Evolutionary conservation across 2,329 filamentous ascomycete species (phyloP).

Genomic region (Pseudocercospora pini-densiflorae): DNA sequence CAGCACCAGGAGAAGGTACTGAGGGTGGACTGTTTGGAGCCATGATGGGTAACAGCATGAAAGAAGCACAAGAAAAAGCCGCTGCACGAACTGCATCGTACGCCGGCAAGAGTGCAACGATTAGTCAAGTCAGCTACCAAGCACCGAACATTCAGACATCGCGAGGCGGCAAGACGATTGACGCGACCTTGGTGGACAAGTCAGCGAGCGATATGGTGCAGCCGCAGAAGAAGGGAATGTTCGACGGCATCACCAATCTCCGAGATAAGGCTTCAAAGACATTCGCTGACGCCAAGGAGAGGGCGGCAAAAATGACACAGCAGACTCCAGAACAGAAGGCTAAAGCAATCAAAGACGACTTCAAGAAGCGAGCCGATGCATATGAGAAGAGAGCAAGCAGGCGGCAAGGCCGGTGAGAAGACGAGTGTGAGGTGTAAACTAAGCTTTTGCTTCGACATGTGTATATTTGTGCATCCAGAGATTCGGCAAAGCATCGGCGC

Average conservation of each 20-base stretch:
- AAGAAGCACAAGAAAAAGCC: constrained; percentile 10
- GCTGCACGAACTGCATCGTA: neutral
- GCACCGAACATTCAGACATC: constrained; percentile 22
- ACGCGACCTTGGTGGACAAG: constrained; percentile 23
- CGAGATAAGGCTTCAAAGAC: constrained; percentile 10
- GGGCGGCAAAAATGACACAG: neutral
- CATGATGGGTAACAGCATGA: constrained; percentile 14
- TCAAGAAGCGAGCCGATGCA: constrained; percentile 33
- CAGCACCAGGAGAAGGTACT: constrained; percentile 21
- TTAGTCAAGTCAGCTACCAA: constrained; percentile 29
- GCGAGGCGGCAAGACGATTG: constrained; percentile 20
- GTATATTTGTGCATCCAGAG: constrained; percentile 2
- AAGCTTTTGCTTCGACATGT: neutral
- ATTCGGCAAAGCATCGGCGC: neutral
- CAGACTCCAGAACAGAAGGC: constrained; percentile 15
- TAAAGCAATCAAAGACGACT: constrained; percentile 27
- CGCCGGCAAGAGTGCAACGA: constrained; percentile 25
- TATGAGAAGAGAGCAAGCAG: constrained; percentile 27
- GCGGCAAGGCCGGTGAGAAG: neutral
- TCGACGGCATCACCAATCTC: constrained; percentile 8
- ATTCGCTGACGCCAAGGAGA: constrained; percentile 1
- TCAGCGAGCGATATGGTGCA: constrained; percentile 27
- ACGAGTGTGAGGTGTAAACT: neutral
- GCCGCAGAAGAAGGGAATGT: constrained; percentile 16
- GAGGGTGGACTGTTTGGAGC: neutral